Percentiles rank a stretch among this genome's conserved stretches.
Evolutionary conservation across 2,329 filamentous ascomycete genomes (phyloP).

Genomic region (Apiospora hydei): DNA sequence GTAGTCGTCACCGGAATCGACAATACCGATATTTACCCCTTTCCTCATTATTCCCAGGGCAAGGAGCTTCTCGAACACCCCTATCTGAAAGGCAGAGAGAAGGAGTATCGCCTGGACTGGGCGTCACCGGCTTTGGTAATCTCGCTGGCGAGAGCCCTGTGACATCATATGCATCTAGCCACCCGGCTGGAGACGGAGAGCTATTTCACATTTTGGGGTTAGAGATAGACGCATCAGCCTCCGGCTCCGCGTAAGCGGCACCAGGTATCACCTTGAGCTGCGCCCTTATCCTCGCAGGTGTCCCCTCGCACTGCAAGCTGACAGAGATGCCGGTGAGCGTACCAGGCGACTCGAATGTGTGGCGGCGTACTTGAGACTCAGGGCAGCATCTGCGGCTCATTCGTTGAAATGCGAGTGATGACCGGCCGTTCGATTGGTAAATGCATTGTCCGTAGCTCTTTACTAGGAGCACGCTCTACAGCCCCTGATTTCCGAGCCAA

Average conservation of each 20-base stretch:
- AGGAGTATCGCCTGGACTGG: background rate
- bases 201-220: background rate
- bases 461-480: no score
- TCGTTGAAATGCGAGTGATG: no score
- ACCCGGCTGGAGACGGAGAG: background rate
- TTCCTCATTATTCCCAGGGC: slow-evolving; percentile 31
- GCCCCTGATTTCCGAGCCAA: no score
- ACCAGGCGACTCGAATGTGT: no score
- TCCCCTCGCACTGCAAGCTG: no score
- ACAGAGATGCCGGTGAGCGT: no score
- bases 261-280: background rate
- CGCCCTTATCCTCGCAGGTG: no score
- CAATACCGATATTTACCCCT: slow-evolving; percentile 31
- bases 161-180: background rate
- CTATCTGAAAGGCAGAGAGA: background rate
- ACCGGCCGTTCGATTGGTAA: no score
- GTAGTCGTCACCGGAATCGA: slow-evolving; percentile 34
- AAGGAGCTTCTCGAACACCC: slow-evolving; percentile 30
- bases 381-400: no score
- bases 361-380: no score
- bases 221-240: background rate
- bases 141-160: background rate
- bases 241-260: background rate
- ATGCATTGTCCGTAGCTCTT: no score
- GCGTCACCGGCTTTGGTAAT: background rate